phyloP scores from a whole-genome alignment of 768 basidiomycete species.

The Panaeolus cyanescens region DNA sequence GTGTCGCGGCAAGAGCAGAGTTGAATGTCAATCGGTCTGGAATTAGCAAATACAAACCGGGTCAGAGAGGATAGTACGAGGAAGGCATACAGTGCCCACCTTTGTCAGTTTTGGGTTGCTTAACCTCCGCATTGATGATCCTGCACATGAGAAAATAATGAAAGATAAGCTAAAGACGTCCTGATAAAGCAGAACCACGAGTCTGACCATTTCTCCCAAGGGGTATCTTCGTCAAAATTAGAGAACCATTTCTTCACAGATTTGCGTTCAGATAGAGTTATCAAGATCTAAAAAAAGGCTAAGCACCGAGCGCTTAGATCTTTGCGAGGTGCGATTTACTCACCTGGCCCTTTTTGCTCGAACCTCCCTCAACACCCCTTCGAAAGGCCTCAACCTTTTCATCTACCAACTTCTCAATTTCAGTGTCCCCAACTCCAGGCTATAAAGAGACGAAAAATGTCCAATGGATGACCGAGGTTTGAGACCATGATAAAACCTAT shows the following conservation, averaged over 20 bases:
- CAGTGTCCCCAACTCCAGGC: conserved; percentile 79
- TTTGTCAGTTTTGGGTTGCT: conserved; percentile 66
- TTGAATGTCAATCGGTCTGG: conserved; percentile 55
- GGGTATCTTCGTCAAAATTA: conserved; percentile 76
- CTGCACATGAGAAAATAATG: conserved; percentile 38
- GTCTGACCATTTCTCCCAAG: conserved; percentile 84
- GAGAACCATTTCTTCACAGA: conserved; percentile 83
- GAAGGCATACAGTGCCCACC: conserved; percentile 35
- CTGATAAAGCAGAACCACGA: neutral
- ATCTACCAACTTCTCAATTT: conserved; percentile 70
- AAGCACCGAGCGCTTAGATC: neutral
- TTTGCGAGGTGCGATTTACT: neutral
- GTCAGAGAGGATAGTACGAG: neutral
- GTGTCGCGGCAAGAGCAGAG: conserved; percentile 54
- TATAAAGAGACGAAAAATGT: conserved; percentile 23
- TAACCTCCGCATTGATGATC: conserved; percentile 79
- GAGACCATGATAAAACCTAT: neutral
- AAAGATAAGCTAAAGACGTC: neutral
- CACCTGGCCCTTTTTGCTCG: conserved; percentile 72
- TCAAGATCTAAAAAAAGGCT: conserved; percentile 49
- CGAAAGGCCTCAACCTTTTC: conserved; percentile 81
- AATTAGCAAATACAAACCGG: neutral
- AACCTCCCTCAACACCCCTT: conserved; percentile 69
- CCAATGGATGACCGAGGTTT: neutral
- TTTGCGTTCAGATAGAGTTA: conserved; percentile 78